Conservation (phyloP, 2,329 filamentous ascomycete genomes). For the Alternaria sp. region DNA sequence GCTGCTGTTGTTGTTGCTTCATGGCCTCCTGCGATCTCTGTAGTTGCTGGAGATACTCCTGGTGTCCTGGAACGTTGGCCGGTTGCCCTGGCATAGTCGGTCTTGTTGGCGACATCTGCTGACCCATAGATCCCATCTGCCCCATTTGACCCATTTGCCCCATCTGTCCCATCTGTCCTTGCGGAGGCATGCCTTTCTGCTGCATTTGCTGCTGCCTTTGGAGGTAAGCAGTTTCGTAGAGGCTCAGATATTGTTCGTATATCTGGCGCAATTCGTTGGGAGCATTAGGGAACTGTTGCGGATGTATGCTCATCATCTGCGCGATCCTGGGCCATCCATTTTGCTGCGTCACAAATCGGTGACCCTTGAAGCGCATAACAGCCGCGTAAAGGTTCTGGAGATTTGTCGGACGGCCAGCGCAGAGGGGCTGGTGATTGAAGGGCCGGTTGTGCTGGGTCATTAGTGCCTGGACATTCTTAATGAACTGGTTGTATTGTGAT, state of each 20-base stretch:
- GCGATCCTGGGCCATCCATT: conserved; percentile 81
- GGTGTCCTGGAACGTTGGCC: conserved; percentile 61
- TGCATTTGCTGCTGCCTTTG: conserved; percentile 61
- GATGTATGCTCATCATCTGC: conserved; percentile 55
- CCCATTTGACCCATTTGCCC: conserved; percentile 12
- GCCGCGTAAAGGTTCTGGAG: conserved; percentile 80
- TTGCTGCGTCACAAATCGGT: conserved; percentile 72
- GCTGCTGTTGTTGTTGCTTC: conserved; percentile 52
- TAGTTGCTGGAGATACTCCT: conserved; percentile 56
- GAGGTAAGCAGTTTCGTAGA: conserved; percentile 77
- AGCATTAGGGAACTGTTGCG: conserved; percentile 65
- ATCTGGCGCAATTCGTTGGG: conserved; percentile 73
- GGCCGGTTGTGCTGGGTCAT: conserved; percentile 78
- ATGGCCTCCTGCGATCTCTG: conserved; percentile 52
- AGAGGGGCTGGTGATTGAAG: conserved; percentile 76
- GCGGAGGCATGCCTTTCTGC: conserved; percentile 46
- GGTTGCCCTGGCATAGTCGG: conserved; percentile 39
- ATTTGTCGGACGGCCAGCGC: conserved; percentile 78
- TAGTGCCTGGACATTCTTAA: conserved; percentile 79
- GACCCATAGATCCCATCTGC: conserved; percentile 28
- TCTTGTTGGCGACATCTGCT: conserved; percentile 50
- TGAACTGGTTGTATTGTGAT: conserved; percentile 48
- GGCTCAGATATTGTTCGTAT: conserved; percentile 78
- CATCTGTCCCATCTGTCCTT: conserved; percentile 34
- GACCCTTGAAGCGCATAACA: conserved; percentile 80